Base-by-base conservation (phyloP, 73 alveolate genomes). In the Loxodes magnus region DNA sequence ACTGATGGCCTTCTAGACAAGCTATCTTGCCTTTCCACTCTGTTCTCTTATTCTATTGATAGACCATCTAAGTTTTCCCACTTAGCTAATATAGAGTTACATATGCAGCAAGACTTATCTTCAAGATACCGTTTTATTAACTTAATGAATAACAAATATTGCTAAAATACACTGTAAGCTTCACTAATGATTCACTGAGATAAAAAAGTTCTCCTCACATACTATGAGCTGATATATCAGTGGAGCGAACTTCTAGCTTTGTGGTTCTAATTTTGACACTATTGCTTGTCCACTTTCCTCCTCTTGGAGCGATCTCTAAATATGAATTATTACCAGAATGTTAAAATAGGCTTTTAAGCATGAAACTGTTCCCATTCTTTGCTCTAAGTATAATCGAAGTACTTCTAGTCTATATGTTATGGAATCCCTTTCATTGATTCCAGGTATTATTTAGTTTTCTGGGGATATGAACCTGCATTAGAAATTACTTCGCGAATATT, bases 181-280 rank as follows among this genome's bases (percentile, higher is more conserved):
- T n/a, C n/a, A n/a, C n/a, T n/a, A n/a, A n/a, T n/a, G n/a, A n/a
- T n/a, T n/a, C n/a, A n/a, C n/a, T n/a, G n/a, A n/a, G n/a, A n/a
- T n/a, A n/a, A n/a, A n/a, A n/a, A n/a, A n/a, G n/a, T n/a, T n/a
- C n/a, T 88, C 98, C 60, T 88, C 98, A 57, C 94, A 88, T 22
- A 84, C 96, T 16, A 88, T 85, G 61, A 88, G 71, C 52, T 88
- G 84, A 51, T 70, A 56, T 43, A 88, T 82, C 39, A 88, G 75
- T n/a, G 91, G 60, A 43, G 68, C 35, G 59, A 65, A 76, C 31
- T 57, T 60, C 58, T 48, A 56, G 44, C 59, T 77, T 53, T 75
- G 46, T 10, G 52, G 41, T 12, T 82, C 89, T 29, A 79, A 56
- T 49, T 70, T 74, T 3, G 43, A 51, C 29, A 79, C 70, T 14